These are phyloP conservation scores for Tremella yokohamensis DNA, from an alignment of 768 basidiomycete genomes.

Conservation along the genomic window DNA sequence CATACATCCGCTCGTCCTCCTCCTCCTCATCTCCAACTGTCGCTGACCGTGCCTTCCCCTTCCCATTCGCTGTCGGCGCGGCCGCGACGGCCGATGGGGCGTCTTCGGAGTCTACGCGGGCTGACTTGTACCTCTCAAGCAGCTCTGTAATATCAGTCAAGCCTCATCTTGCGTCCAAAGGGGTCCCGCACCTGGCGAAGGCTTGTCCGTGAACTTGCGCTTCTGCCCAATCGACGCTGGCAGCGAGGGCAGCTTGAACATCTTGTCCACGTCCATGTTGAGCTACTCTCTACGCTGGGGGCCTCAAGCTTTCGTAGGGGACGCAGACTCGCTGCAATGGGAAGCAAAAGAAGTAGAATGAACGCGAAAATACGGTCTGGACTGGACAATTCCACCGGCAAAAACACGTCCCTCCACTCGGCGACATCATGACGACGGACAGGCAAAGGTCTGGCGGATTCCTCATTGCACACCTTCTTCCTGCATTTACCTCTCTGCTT, in stretches of 20 bases:
- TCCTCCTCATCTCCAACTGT: constrained; percentile 60
- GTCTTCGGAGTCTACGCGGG: constrained; percentile 13
- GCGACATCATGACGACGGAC: no score
- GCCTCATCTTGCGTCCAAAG: background rate
- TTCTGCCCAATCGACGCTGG: constrained; percentile 37
- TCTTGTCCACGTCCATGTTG: constrained; percentile 44
- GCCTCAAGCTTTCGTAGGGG: no score
- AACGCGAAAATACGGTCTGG: no score
- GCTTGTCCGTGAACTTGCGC: constrained; percentile 36
- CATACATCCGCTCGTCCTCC: constrained; percentile 56
- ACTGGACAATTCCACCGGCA: no score
- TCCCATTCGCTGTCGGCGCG: constrained; percentile 23
- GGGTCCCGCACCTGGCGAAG: constrained; percentile 27
- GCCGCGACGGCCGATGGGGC: constrained; percentile 2
- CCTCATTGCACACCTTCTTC: background rate
- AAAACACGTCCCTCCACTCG: no score
- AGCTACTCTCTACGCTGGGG: background rate
- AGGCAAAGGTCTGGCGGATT: background rate
- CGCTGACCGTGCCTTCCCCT: constrained; percentile 24
- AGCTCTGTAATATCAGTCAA: constrained; percentile 29
- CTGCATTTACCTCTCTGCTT: background rate
- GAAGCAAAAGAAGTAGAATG: no score
- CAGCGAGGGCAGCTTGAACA: constrained; percentile 47
- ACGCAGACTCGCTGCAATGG: no score
- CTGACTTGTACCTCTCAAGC: constrained; percentile 32